phyloP scores from a whole-genome alignment of 176 grass and related monocot genomes.

The Hordeum vulgare region MorexV3_pseudomolecules_assembly NC_058524.1:502993380-502993879 shows the following conservation, averaged over 20 bases:
- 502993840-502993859: too few relatives aligned
- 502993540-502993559: constrained; percentile 20
- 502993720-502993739: too few relatives aligned
- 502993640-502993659: constrained; percentile 38
- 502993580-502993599: constrained; percentile 3
- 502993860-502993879: too few relatives aligned
- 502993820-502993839: too few relatives aligned
- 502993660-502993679: constrained; percentile 50
- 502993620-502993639: constrained; percentile 33
- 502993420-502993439: constrained; percentile 30
- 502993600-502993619: constrained; percentile 5
- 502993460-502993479: constrained; percentile 67
- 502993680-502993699: constrained; percentile 37
- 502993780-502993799: too few relatives aligned
- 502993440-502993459: constrained; percentile 28
- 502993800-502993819: too few relatives aligned
- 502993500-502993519: constrained; percentile 58
- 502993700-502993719: too few relatives aligned
- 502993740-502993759: neutral
- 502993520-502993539: constrained; percentile 4
- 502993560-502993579: constrained; percentile 37
- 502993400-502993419: constrained; percentile 14
- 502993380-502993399: neutral
- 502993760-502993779: neutral
- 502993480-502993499: constrained; percentile 53